Evolutionary conservation across 129 eudicot species (phyloP), one percentile per base, ranked within the genome.

Genomic region (Lactuca saligna): DNA sequence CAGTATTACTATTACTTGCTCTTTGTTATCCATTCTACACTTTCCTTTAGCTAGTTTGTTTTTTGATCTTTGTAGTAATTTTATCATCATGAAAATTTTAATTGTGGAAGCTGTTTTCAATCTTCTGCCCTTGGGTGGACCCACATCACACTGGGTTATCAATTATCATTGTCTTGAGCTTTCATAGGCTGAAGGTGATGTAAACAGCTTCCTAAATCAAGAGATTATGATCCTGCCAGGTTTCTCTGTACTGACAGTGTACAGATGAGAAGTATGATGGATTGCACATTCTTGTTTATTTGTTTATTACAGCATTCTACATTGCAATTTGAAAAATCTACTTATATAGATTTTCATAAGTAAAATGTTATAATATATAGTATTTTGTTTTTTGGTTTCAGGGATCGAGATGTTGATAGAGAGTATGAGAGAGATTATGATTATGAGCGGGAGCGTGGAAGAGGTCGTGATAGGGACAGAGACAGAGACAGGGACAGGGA

Each of bases 171-270:
- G 70, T 54, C 79, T 65, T 71, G 69, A 29, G 68, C 48, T 78
- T 46, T 64, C 71, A 65, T 61, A 63, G 74, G 72, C 66, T 53
- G 41, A 17, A 78, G 91, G 78, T 78, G 61, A 72, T 70, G 38
- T 41, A 57, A 76, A 80, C 83, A 81, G 96, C 91, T 84, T 92
- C 96, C 95, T 75, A 92, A 8, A 92, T 65, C 33, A 74, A 88
- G 50, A 65, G 65, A 60, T 70, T 62, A 77, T 78, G 95, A 82
- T 86, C 95, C 95, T 86, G 79, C 96, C 95, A 92, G 98, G 98
- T 88, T 88, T 92, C 91, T 86, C 91, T 88, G 91, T 85, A 91
- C 95, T 88, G 94, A 84, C 98, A 92, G 96, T 92, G 95, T 88
- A 86, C 95, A 82, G 89, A 16, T n/a, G 98, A 88, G 91, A 92